Base-by-base conservation (phyloP, 1,284 basidiomycete species). In the Hemileccinum hortonii region DNA sequence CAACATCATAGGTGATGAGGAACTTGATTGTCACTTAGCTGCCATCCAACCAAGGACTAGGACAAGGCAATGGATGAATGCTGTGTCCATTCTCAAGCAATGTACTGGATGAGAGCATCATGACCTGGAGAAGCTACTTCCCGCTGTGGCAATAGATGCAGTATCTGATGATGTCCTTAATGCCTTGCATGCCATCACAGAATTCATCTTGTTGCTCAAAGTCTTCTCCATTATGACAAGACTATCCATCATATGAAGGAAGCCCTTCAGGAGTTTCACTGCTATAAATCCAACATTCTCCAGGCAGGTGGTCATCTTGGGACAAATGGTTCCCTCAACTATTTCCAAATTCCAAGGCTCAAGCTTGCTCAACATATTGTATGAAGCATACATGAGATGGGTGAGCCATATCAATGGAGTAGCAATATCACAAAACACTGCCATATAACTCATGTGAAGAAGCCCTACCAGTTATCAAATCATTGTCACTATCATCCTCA, bases 171-270 rank as follows among this genome's bases (percentile, higher is more conserved):
- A 50, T 1, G 55, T 57, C 1, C 46, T 59, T 1, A 33, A 44
- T 10, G 39, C 52, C 0, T 9, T 62, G 3, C 26, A 6, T 26
- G 6, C 52, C 0, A 54, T 61, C 1, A 61, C 57, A 0, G 53
- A 61, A 6, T 61, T 61, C 8, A 61, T 60, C 1, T 62, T 61
- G 21, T 48, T 0, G 50, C 54, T 0, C 60, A 62, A 10, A 5
- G 15, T 3, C 6, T 29, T 0, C 35, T 26, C 7, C 32, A 47
- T 3, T 21, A 36, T 18, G 30, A 57, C 0, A 42, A 61, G 18
- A 62, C 40, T 0, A 10, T 61, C 0, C 52, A 61, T 24, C 1
- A 30, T 0, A 37, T 62, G 3, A 0, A 1, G 1, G 40, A 62
- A 14, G 60, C 52, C 0, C 37, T 62, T 0, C 6, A 18, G 0